Evolutionary conservation across 768 basidiomycete species (phyloP).

Genomic region (Boletus bicolor): DNA sequence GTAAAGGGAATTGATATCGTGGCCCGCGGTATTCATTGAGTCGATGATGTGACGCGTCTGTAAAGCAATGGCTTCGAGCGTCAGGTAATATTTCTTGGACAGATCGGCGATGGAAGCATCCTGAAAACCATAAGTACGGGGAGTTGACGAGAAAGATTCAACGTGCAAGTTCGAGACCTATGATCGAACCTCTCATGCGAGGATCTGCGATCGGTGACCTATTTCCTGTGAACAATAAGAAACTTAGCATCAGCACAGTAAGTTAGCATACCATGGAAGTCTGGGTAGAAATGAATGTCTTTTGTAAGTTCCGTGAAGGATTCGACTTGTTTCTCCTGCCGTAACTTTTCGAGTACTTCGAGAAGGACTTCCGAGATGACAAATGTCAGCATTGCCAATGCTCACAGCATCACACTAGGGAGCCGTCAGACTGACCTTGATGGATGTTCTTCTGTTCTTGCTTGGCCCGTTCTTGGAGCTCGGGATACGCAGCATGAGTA

Average conservation of each 20-base stretch:
- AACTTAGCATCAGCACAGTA: neutral
- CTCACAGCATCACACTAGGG: neutral
- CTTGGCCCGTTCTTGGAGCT: slow-evolving; percentile 62
- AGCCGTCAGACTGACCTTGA: slow-evolving; percentile 36
- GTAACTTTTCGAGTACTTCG: slow-evolving; percentile 66
- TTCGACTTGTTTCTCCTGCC: slow-evolving; percentile 48
- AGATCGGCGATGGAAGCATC: slow-evolving; percentile 76
- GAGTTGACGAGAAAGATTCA: neutral
- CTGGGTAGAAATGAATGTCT: slow-evolving; percentile 92
- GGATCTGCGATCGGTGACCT: slow-evolving; percentile 94
- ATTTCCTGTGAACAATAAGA: slow-evolving; percentile 59
- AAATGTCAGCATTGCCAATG: neutral
- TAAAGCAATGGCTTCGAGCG: slow-evolving; percentile 89
- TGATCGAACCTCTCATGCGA: slow-evolving; percentile 90
- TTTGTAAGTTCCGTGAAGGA: slow-evolving; percentile 83
- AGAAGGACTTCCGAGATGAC: slow-evolving; percentile 53
- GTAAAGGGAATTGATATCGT: slow-evolving; percentile 79
- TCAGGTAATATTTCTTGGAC: slow-evolving; percentile 85
- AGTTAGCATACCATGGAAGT: slow-evolving; percentile 69
- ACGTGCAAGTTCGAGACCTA: slow-evolving; percentile 76
- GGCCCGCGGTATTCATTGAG: slow-evolving; percentile 83
- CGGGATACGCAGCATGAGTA: slow-evolving; percentile 81
- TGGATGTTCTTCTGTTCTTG: slow-evolving; percentile 58
- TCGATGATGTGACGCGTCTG: slow-evolving; percentile 95
- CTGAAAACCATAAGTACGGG: slow-evolving; percentile 31